Evolutionary conservation across 1,284 basidiomycete genomes (phyloP).

Genomic region (Cutaneotrichosporon cutaneum): DNA sequence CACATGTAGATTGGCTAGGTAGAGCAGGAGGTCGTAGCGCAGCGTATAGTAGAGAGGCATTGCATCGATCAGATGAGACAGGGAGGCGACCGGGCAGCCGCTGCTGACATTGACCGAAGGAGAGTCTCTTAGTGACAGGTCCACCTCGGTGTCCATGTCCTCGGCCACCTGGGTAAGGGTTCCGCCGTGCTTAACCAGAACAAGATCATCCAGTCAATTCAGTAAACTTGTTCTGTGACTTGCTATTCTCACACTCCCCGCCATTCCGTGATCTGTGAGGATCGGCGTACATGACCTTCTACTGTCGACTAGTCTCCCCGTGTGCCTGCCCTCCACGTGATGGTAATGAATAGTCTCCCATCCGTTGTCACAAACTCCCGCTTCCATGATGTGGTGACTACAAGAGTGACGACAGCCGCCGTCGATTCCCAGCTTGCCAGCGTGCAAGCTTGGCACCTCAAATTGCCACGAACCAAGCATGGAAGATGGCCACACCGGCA

Average conservation of each 20-base stretch:
- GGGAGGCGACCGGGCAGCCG: background rate
- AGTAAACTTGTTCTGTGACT: background rate
- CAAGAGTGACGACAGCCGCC: background rate
- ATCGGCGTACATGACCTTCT: background rate
- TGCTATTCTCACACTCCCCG: background rate
- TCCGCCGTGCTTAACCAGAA: too few relatives aligned
- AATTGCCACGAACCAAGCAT: background rate
- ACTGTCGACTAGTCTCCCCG: background rate
- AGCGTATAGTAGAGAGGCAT: constrained; percentile 9
- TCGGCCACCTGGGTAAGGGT: too few relatives aligned
- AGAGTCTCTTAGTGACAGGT: too few relatives aligned
- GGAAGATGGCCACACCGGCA: too few relatives aligned
- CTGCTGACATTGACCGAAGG: background rate
- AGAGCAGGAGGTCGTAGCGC: background rate
- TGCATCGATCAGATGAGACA: background rate
- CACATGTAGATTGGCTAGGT: constrained; percentile 42
- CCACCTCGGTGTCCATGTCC: too few relatives aligned
- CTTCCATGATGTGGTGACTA: background rate
- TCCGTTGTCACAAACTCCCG: background rate
- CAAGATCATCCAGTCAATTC: background rate
- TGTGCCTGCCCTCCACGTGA: background rate
- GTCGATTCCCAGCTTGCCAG: background rate
- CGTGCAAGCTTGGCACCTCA: background rate
- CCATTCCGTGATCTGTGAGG: background rate
- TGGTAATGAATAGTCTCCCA: background rate